Base-by-base conservation (phyloP, 257 asterid genomes). In the Eucommia ulmoides region DNA sequence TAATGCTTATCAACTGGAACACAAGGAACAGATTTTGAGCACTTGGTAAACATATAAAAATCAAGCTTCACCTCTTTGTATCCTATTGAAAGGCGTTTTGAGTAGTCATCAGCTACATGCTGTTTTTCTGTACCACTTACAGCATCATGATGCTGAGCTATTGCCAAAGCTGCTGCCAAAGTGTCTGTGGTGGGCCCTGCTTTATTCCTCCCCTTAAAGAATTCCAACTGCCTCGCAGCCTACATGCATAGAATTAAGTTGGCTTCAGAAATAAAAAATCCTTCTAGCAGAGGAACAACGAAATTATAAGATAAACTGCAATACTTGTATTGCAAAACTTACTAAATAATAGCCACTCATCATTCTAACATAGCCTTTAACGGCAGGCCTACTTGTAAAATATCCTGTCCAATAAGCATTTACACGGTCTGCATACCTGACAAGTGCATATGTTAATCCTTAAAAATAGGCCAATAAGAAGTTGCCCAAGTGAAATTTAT, bases 341-440 rank as follows among this genome's bases (percentile, higher is more conserved):
- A 85, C 99, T 94, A 91, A 57, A 68, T 80, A 83, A 69, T 91
- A 91, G 66, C 84, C 96, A 71, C 97, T 81, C 84, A 86, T 52
- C 64, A 19, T 54, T 79, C 99, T 81, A 65, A 81, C 93, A 61
- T 79, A 91, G 66, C 84, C 74, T 74, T 91, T 91, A 61, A 81
- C 10, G 69, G 81, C 78, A 23, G 99, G 93, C 55, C 99, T 68
- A 61, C 99, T 91, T 19, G 97, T 79, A 73, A 85, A 89, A 66
- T 89, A 89, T 52, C 98, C 98, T 20, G 98, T 89, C 98, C 98
- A 89, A 61, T 86, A 91, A 66, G 77, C 89, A 77, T 91, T 75
- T 59, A 59, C 52, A 44, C 94, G 79, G 66, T 91, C 99, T 44
- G 99, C 99, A 24, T 91, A 91, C 64, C 99, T 91, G 79, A 62